These are phyloP conservation scores for Wickerhamiella shivajii DNA, from an alignment of 805 yeast species.

Conservation along the genomic window DNA sequence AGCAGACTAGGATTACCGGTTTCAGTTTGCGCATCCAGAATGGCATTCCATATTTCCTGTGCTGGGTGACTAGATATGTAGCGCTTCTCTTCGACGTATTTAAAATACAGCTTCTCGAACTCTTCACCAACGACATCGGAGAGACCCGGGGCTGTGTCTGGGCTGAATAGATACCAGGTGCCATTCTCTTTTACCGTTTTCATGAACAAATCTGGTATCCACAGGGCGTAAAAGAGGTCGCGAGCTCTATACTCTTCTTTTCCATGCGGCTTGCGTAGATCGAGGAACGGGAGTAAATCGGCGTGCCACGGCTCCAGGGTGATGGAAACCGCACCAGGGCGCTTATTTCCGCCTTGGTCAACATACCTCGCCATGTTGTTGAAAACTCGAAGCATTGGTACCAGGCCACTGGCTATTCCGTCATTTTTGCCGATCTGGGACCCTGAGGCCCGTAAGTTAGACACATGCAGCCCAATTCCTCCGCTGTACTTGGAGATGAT, in stretches of 20 bases:
- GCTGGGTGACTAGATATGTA: slow-evolving; percentile 53
- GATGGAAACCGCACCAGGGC: slow-evolving; percentile 92
- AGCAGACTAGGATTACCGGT: slow-evolving; percentile 90
- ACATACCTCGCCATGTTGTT: slow-evolving; percentile 90
- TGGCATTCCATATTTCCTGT: slow-evolving; percentile 74
- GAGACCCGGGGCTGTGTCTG: slow-evolving; percentile 72
- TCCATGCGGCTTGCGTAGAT: slow-evolving; percentile 81
- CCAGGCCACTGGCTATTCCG: slow-evolving; percentile 75
- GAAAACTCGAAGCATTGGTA: slow-evolving; percentile 87
- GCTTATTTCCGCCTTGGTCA: slow-evolving; percentile 91
- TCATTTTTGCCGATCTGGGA: slow-evolving; percentile 73
- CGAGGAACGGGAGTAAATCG: slow-evolving; percentile 69
- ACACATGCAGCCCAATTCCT: slow-evolving; percentile 82
- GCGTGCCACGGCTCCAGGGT: slow-evolving; percentile 95
- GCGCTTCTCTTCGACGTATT: slow-evolving; percentile 53
- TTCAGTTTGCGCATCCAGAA: slow-evolving; percentile 79
- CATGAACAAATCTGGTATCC: slow-evolving; percentile 94
- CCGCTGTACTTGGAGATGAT: slow-evolving; percentile 85
- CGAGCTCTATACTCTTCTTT: slow-evolving; percentile 86
- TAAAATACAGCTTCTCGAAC: slow-evolving; percentile 49
- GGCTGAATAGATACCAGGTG: slow-evolving; percentile 80
- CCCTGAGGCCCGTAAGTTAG: slow-evolving; percentile 72
- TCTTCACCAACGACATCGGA: slow-evolving; percentile 67
- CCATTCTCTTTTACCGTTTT: slow-evolving; percentile 56
- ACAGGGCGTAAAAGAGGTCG: slow-evolving; percentile 77